Base-by-base conservation (phyloP, 768 basidiomycete genomes). In the Lactarius indigo region DNA sequence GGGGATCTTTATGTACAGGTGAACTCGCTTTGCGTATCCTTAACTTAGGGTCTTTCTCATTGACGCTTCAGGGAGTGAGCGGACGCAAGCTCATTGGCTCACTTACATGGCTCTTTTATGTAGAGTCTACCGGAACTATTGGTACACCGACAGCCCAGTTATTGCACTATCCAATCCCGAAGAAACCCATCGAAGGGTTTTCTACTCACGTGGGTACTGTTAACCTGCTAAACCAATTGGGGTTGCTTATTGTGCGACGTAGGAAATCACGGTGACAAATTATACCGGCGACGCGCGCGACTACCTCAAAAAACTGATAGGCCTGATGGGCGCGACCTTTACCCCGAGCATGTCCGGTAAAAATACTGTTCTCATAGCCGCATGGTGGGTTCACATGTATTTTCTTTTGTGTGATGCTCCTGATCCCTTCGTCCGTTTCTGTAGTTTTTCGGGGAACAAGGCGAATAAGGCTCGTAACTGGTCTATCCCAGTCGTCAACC, bases 401-500 rank as follows among this genome's bases (percentile, higher is more conserved):
- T 15, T 33, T 42, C 35, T 50, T 59, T 18, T 26, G 17, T 35
- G 33, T 56, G 18, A 42, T 44, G 57, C 26, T 9, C 20, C 41
- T 71, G 23, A 71, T 39, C 26, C 1, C 31, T 20, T 23, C 17
- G 28, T 41, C 23, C 35, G 52, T 59, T 42, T n/a, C 33, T n/a
- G 58, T 67, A 75, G 76, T 42, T 63, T 73, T 13, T 61, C 63
- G 0, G 73, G 73, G 5, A 75, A 68, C 1, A 97, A 97, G 77
- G 87, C 90, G 0, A 77, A 78, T 8, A 91, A 90, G 72, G 92
- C 94, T 0, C 79, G 81, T 9, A 79, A 85, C 0, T 96, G 95
- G 95, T 85, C 84, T 0, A 90, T 96, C 68, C 89, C 93, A 0
- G 81, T 95, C 64, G 89, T 96, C 13, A 96, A 94, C 71, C 95